Base-by-base conservation (phyloP, 1,139 yeast genomes). In the Yamadazyma blattariae region DNA sequence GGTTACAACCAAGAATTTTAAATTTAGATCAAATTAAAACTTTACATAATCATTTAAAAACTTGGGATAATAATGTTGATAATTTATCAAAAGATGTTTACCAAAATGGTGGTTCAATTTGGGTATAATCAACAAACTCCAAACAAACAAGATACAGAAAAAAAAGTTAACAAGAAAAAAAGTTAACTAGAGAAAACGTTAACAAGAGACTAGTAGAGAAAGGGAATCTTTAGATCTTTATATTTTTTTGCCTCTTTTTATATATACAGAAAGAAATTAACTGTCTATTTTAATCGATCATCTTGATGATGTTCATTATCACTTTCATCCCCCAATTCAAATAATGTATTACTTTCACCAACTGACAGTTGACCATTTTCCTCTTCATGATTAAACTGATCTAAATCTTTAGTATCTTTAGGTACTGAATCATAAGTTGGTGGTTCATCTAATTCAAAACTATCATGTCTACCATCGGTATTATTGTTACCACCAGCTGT, bases 1-100 rank as follows among this genome's bases (percentile, higher is more conserved):
- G 98, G 97, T 82, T 90, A 44, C 97, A 92, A 65, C 97, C 98
- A 37, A 76, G 97, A 53, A 87, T 89, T 37, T 82, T 92, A 72
- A 87, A 87, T 54, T 73, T 71, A 49, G 77, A 75, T 33, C 97
- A 92, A 67, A 86, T 90, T 41, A 76, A 71, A 38, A 73, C 74
- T 38, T 88, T 92, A 83, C 79, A 79, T 48, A 72, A 73, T 41
- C 84, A 87, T 51, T 74, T 92, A 54, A 71, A 71, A 24, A 73
- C 70, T 36, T 92, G 98, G 98, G 83, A 85, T 50, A 60, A 59
- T 37, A 82, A 80, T 49, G 96, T 90, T 26, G 74, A 74, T 32
- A 67, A 70, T 30, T 72, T 92, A 48, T 83, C 85, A n/a, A 47
- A 49, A 37, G 60, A 61, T 27, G 70, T 70, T 26, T 48, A 62